Percentiles rank a stretch among this genome's conserved stretches.
Evolutionary conservation across 148 eudicot species (phyloP).

Genomic region (Vaccinium darrowii): DNA sequence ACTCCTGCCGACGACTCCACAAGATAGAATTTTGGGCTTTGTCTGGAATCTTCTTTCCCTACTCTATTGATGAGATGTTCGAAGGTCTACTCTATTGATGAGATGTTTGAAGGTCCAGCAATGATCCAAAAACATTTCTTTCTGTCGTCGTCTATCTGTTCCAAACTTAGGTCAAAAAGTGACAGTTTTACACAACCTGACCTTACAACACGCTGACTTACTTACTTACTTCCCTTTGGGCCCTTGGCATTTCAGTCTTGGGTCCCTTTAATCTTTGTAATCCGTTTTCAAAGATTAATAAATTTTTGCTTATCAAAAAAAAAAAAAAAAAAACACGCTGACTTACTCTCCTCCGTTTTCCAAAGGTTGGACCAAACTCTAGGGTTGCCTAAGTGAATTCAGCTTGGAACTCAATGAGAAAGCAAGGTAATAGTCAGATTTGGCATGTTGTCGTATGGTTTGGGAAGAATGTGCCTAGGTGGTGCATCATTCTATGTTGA

Average conservation of each 20-base stretch:
- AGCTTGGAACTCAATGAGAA: background rate
- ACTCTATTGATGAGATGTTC: background rate
- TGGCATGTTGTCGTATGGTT: background rate
- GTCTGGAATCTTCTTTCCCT: constrained; percentile 2
- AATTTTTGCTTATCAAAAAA: too few species aligned
- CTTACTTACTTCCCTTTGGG: too few species aligned
- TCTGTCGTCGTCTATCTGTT: background rate
- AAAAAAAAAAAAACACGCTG: too few species aligned
- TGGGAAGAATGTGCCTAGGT: background rate
- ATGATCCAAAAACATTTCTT: background rate
- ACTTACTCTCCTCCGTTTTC: background rate
- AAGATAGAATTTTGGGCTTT: background rate
- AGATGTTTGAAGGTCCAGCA: background rate
- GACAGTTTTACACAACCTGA: background rate
- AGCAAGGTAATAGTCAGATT: background rate
- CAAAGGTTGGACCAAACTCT: background rate
- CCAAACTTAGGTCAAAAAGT: background rate
- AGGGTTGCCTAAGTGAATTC: background rate
- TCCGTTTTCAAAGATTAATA: too few species aligned
- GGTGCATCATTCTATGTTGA: background rate
- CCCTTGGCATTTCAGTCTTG: too few species aligned
- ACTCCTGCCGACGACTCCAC: background rate
- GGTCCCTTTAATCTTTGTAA: too few species aligned
- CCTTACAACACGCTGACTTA: background rate
- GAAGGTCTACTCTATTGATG: background rate